phyloP scores from a whole-genome alignment of 2,329 filamentous ascomycete species.

The Pyricularia grisea region DNA sequence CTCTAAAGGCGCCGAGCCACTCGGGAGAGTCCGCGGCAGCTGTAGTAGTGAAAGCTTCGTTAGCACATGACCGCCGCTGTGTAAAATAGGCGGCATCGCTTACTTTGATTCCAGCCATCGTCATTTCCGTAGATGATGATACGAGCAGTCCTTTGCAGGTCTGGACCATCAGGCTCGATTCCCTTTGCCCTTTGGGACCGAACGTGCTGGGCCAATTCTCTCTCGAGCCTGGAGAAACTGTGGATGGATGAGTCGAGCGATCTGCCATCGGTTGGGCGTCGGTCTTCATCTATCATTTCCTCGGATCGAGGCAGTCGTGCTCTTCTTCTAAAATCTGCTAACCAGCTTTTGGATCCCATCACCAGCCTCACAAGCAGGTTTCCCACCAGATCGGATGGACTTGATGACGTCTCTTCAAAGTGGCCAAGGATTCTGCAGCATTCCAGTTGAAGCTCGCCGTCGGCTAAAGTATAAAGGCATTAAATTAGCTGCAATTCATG shows the following conservation, averaged over 20 bases:
- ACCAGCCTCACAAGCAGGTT: constrained; percentile 49
- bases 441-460: constrained; percentile 50
- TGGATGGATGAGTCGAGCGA: constrained; percentile 52
- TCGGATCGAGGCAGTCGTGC: constrained; percentile 48
- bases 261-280: constrained; percentile 41
- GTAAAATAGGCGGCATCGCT: constrained; percentile 9
- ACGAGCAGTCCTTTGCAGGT: constrained; percentile 47
- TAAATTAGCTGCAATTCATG: background rate
- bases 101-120: constrained; percentile 56
- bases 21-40: background rate
- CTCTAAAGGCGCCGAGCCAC: background rate
- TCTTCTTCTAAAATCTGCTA: constrained; percentile 44
- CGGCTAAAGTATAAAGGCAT: constrained; percentile 20
- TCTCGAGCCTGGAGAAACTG: constrained; percentile 46
- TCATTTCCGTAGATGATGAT: constrained; percentile 54
- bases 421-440: constrained; percentile 48
- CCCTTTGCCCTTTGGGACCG: constrained; percentile 33
- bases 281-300: constrained; percentile 38
- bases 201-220: constrained; percentile 45
- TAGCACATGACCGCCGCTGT: background rate
- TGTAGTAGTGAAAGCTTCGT: background rate
- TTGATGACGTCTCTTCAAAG: constrained; percentile 41
- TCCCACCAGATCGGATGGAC: constrained; percentile 38
- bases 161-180: constrained; percentile 39
- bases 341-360: constrained; percentile 40